Percentiles rank a stretch among this genome's conserved stretches.
Evolutionary conservation across 768 basidiomycete species (phyloP).

Genomic region (Suillus cothurnatus): DNA sequence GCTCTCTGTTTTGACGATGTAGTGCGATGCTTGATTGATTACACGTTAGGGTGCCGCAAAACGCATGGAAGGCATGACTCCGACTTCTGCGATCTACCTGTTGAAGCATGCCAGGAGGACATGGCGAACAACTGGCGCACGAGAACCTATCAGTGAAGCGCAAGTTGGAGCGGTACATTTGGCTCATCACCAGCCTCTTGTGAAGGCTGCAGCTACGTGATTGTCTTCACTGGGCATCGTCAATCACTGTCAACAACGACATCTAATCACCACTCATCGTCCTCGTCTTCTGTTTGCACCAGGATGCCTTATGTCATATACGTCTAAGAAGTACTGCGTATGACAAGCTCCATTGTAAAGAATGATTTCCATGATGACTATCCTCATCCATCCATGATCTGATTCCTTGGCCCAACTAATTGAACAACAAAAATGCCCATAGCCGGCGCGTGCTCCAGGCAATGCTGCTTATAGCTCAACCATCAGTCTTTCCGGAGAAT

Average conservation of each 20-base stretch:
- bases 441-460: not conserved
- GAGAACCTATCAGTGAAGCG: not conserved
- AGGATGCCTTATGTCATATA: not conserved
- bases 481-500: not conserved
- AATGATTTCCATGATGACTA: not conserved
- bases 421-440: not conserved
- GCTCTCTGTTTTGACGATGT: conserved; percentile 14
- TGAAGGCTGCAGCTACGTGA: not conserved
- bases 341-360: not conserved
- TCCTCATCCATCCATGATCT: not conserved
- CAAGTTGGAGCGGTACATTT: not conserved
- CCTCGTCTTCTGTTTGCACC: not conserved
- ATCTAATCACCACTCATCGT: not conserved
- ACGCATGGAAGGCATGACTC: conserved; percentile 93
- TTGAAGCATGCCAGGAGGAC: conserved; percentile 60
- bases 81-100: conserved; percentile 67
- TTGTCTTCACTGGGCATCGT: not conserved
- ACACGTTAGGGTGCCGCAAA: conserved; percentile 79
- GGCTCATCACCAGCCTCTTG: not conserved
- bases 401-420: not conserved
- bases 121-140: conserved; percentile 17
- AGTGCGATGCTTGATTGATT: conserved; percentile 4
- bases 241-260: not conserved
- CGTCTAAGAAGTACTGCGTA: not conserved
- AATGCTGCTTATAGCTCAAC: not conserved